Base-by-base conservation (phyloP, 306 rosid species). In the Rosa chinensis region DNA sequence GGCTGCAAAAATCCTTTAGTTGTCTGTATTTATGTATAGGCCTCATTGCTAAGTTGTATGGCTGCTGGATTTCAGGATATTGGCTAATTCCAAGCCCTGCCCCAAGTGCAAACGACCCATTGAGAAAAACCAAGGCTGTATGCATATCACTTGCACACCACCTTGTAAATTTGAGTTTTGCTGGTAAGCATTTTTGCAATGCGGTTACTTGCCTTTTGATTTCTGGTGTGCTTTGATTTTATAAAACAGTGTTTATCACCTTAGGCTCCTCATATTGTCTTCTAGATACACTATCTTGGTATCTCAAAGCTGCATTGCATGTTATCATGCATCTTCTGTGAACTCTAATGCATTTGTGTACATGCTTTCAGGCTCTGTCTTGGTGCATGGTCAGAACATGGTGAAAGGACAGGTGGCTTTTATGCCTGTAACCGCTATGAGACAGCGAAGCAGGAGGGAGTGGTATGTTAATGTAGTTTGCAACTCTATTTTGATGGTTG, bases 401-500 rank as follows among this genome's bases (percentile, higher is more conserved):
- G 98, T 83, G 98, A 93, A 85, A 89, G 93, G 82, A 91, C 97
- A 1, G 98, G 97, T 75, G 98, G 98, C 5, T 93, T 93, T 84
- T 93, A 93, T 90, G 98, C 98, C 53, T 93, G 98, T 88, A 93
- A 93, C 80, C 96, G 98, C 66, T 93, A 93, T 70, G 98, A 93
- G 81, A 86, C 90, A 74, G 98, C 97, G 50, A 93, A 89, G 83
- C 98, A 93, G 84, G 98, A 93, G 80, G 97, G 98, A 82, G 98
- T 89, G 85, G 89, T 86, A 88, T 52, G 20, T 61, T 25, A 52
- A n/a, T 56, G 58, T 63, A 25, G 14, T 73, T 72, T 56, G 23
- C n/a, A 40, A 58, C 37, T 20, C 68, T 28, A 10, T 72, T 44
- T 70, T 76, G 61, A 59, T 58, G 20, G 23, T 21, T 37, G 23